phyloP scores from a whole-genome alignment of 345 rosid species.

The Odontarrhena argentea region DNA sequence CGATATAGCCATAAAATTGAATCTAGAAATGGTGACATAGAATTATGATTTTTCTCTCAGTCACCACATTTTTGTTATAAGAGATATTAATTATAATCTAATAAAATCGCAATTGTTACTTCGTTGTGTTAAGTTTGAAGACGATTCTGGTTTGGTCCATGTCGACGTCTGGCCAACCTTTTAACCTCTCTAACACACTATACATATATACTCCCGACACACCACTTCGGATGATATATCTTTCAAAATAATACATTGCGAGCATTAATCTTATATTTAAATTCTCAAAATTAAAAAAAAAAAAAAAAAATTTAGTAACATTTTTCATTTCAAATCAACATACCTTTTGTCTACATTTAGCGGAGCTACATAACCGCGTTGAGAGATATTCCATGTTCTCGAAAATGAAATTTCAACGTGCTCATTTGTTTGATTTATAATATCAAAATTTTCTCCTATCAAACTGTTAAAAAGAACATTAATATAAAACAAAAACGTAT shows the following conservation, averaged over 20 bases:
- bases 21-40: conserved; percentile 4
- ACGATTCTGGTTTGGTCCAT: conserved; percentile 85
- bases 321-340: not conserved
- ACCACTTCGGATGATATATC: conserved; percentile 73
- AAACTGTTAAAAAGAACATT: conserved; percentile 48
- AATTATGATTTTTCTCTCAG: not conserved
- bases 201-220: conserved; percentile 67
- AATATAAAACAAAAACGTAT: not conserved
- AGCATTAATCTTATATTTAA: not conserved
- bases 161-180: conserved; percentile 76
- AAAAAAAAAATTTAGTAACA: not conserved
- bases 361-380: conserved; percentile 45
- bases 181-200: conserved; percentile 60
- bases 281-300: not conserved
- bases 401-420: conserved; percentile 71
- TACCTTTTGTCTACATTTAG: conserved; percentile 82
- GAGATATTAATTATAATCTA: not conserved
- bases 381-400: conserved; percentile 51
- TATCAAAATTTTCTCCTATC: conserved; percentile 40
- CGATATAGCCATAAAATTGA: conserved; percentile 63
- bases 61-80: not conserved
- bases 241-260: conserved; percentile 18
- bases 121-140: conserved; percentile 63
- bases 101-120: conserved; percentile 39
- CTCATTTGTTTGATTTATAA: conserved; percentile 50